Evolutionary conservation across 495 filamentous ascomycete species (phyloP), one percentile per base, ranked within the genome.

Genomic region (Aspergillus affinis): DNA sequence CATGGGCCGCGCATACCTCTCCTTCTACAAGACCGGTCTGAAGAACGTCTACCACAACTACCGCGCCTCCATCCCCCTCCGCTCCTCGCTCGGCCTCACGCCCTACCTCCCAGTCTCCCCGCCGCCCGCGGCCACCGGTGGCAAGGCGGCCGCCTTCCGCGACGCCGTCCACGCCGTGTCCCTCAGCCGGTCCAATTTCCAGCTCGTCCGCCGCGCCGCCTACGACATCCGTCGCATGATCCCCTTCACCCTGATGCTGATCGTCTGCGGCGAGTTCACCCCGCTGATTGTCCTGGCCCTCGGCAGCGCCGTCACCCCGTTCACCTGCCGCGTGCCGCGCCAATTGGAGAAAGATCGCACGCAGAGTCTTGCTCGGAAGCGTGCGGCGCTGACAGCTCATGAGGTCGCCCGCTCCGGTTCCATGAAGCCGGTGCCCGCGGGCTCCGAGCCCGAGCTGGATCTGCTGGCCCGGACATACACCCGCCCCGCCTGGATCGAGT

Each of bases 21-120:
- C 74, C 30, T 98, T 98, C 82, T 98, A 96, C 84, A 96, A 95
- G 70, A 82, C 84, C 23, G 93, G 93, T 15, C 70, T 96, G 26
- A 82, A 81, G 63, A 84, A 87, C 55, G 85, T 96, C 56, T 78
- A 82, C 18, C 74, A 76, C n/a, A 82, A 86, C 50, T 75, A 88
- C 61, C 73, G 66, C 50, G 66, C 66, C 36, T 71, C 70, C n/a
- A 12, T 71, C 15, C 69, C 78, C 19, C 65, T 77, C 66, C 63
- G 71, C 27, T 62, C 54, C 41, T 46, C 67, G 56, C 64, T 79
- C 36, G 68, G 72, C 6, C 58, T 76, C 6, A 60, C 63, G 17
- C 29, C 60, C 26, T 75, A 67, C 56, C 61, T 64, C 21, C 83
- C 69, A 55, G 77, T 60, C 26, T 76, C 72, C 0, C 66, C 72